Conservation (phyloP, 768 basidiomycete species). For the Russula virescens region DNA sequence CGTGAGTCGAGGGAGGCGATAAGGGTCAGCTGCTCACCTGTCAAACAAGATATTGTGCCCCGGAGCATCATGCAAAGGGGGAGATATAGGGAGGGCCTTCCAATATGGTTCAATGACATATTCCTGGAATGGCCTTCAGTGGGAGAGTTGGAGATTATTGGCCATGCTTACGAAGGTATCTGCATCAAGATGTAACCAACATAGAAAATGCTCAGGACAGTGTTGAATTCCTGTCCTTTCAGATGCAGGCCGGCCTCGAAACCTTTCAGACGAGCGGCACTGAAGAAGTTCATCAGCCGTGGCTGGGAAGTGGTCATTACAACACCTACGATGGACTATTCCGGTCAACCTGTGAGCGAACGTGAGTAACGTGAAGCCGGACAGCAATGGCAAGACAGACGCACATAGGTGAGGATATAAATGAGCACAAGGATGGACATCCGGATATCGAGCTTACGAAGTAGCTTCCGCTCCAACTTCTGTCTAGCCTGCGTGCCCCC, state of each 20-base stretch:
- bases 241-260: constrained; percentile 65
- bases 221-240: constrained; percentile 56
- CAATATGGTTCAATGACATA: constrained; percentile 62
- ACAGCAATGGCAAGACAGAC: constrained; percentile 10
- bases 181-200: constrained; percentile 77
- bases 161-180: constrained; percentile 55
- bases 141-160: neutral
- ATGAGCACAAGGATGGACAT: constrained; percentile 42
- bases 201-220: constrained; percentile 61
- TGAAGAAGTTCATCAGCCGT: constrained; percentile 25
- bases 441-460: constrained; percentile 40
- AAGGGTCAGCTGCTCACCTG: constrained; percentile 30
- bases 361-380: neutral
- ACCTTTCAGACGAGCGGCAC: constrained; percentile 67
- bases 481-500: constrained; percentile 36
- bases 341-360: constrained; percentile 49
- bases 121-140: constrained; percentile 40
- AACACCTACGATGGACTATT: constrained; percentile 58
- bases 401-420: constrained; percentile 45
- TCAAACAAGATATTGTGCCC: constrained; percentile 47
- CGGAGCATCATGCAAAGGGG: constrained; percentile 64
- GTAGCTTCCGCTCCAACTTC: constrained; percentile 38
- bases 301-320: neutral
- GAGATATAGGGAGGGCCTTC: constrained; percentile 62
- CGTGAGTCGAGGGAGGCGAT: neutral